A percentile compares a stretch with the other conserved stretches of the same genome.
Evolutionary conservation across 352 stramenopile species (phyloP).

Genomic region (Phytophthora europaea): DNA sequence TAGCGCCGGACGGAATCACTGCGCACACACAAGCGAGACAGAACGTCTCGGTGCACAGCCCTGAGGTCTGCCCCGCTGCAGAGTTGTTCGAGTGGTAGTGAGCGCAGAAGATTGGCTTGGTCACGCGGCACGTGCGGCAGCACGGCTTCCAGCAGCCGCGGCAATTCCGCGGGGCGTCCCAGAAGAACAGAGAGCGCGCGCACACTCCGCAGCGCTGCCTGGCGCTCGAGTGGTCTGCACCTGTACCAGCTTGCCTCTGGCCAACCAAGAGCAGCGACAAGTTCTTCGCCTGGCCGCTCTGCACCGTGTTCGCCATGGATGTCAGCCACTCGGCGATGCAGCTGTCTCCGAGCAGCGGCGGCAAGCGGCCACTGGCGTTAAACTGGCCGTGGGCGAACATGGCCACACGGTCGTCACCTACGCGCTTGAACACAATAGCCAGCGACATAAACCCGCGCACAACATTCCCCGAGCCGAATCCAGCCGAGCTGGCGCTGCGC

Average conservation of each 20-base stretch:
- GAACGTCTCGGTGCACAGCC: slow-evolving; percentile 79
- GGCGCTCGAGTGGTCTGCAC: slow-evolving; percentile 6
- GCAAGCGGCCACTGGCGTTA: slow-evolving; percentile 63
- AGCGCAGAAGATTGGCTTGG: slow-evolving; percentile 80
- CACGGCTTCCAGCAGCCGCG: slow-evolving; percentile 74
- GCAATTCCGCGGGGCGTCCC: slow-evolving; percentile 66
- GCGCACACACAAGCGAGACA: slow-evolving; percentile 79
- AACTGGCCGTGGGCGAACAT: slow-evolving; percentile 80
- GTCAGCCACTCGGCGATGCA: slow-evolving; percentile 71
- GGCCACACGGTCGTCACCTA: slow-evolving; percentile 67
- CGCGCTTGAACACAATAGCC: slow-evolving; percentile 67
- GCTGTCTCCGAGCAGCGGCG: slow-evolving; percentile 59
- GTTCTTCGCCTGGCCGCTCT: slow-evolving; percentile 82
- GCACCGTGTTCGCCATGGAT: slow-evolving; percentile 68
- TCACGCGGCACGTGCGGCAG: slow-evolving; percentile 73
- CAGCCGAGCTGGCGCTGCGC: slow-evolving; percentile 25
- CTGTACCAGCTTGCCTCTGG: slow-evolving; percentile 13
- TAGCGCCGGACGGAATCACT: slow-evolving; percentile 67
- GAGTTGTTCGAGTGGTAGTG: slow-evolving; percentile 56
- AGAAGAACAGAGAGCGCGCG: slow-evolving; percentile 68
- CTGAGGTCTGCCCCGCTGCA: slow-evolving; percentile 22
- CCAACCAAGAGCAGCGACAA: slow-evolving; percentile 67
- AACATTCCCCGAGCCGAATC: slow-evolving; percentile 38
- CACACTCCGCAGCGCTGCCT: slow-evolving; percentile 66
- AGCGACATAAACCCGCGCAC: slow-evolving; percentile 76